phyloP scores from a whole-genome alignment of 495 filamentous ascomycete species.

The Lasiosphaeria ovina region DNA sequence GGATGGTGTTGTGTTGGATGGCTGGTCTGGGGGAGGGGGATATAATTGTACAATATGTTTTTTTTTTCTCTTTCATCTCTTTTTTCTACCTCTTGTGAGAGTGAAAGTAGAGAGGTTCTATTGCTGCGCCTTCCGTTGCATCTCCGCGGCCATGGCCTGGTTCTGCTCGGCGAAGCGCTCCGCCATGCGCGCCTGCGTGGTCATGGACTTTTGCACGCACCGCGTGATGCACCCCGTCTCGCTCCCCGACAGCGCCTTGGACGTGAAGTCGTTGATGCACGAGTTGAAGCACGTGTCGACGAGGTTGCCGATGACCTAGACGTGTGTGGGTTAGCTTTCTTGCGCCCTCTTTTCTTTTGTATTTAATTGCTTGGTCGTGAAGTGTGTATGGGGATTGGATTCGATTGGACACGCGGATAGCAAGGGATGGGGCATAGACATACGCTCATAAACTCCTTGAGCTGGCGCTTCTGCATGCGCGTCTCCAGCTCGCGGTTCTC shows the following conservation, averaged over 20 bases:
- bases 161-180: constrained; percentile 95
- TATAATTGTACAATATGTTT: too few relatives aligned
- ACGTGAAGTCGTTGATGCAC: constrained; percentile 98
- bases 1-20: neutral
- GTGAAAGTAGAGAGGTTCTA: neutral
- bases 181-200: constrained; percentile 78
- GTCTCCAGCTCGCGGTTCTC: constrained; percentile 89
- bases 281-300: constrained; percentile 94
- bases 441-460: constrained; percentile 98
- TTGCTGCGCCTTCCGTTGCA: constrained; percentile 40
- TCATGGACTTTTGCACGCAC: constrained; percentile 94
- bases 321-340: constrained; percentile 9
- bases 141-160: constrained; percentile 72
- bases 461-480: constrained; percentile 93
- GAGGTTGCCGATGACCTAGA: constrained; percentile 92
- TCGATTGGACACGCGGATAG: neutral
- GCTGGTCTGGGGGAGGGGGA: too few relatives aligned
- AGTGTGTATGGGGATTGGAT: constrained; percentile 9
- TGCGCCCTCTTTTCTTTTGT: neutral
- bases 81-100: too few relatives aligned
- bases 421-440: constrained; percentile 26
- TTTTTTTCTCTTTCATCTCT: too few relatives aligned
- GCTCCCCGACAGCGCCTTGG: constrained; percentile 80
- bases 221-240: constrained; percentile 89
- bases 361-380: constrained; percentile 1